phyloP scores from a whole-genome alignment of 257 asterid genomes.

The Nicotiana tabacum region DNA sequence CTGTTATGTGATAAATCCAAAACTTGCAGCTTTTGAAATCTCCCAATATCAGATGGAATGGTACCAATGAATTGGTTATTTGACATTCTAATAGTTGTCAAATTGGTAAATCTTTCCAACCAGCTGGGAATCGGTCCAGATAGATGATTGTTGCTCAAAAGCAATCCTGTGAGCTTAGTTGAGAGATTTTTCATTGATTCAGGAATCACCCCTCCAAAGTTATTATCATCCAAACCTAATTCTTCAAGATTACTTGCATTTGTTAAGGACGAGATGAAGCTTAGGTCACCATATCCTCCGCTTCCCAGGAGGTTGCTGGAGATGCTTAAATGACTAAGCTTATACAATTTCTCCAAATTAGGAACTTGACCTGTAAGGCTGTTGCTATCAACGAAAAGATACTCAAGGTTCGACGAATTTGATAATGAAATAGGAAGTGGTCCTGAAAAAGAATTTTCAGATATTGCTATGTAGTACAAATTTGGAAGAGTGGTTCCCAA shows the following conservation, averaged over 20 bases:
- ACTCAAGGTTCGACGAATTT: constrained; percentile 11
- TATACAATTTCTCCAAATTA: constrained; percentile 1
- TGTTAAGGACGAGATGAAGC: constrained; percentile 11
- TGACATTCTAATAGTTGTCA: neutral
- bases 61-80: constrained; percentile 10
- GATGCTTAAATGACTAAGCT: neutral
- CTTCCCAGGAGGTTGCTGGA: constrained; percentile 12
- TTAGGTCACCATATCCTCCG: constrained; percentile 13
- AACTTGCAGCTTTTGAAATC: neutral
- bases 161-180: neutral
- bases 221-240: constrained; percentile 3
- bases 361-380: constrained; percentile 12
- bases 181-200: constrained; percentile 13
- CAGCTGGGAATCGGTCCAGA: constrained; percentile 16
- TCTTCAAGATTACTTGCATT: neutral
- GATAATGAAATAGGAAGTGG: constrained; percentile 19
- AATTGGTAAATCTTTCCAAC: neutral
- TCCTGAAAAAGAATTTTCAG: constrained; percentile 11
- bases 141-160: constrained; percentile 4
- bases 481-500: constrained; percentile 16
- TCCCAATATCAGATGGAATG: constrained; percentile 11
- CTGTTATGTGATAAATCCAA: constrained; percentile 11
- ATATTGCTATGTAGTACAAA: neutral
- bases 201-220: constrained; percentile 21
- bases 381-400: neutral